Evolutionary conservation across 768 basidiomycete genomes (phyloP), one percentile per base, ranked within the genome.

Genomic region (Suillus fuscotomentosus): DNA sequence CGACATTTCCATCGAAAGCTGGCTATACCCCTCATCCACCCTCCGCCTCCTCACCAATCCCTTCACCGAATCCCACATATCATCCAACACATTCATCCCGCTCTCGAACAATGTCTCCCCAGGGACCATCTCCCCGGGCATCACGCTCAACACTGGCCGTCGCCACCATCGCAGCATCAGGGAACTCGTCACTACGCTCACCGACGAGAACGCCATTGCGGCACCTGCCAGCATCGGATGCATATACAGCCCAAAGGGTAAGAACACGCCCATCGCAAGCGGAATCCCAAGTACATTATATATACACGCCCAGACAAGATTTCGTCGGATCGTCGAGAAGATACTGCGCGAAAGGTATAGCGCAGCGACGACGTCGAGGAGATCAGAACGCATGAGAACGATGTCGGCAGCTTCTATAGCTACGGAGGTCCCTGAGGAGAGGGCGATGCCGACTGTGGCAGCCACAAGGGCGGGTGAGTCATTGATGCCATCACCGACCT

Each of bases 401-500:
- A 99, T 90, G 77, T 99, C 97, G 15, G 97, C 97, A 0, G 97
- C 97, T 80, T 99, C 97, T 60, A 99, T 91, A 11, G 97, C 97
- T 51, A 99, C 94, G 6, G 95, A 97, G 20, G 97, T 96, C 39
- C 97, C 97, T 3, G 95, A 92, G 13, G 94, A 96, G 6, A 99
- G 86, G 1, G 97, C 97, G 65, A 99, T 96, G 48, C 97, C 97
- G 27, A 99, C 93, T 1, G 95, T 94, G 1, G 97, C 94, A 5
- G 94, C 95, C 17, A 95, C 96, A 2, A 99, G 88, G 14, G 97
- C 97, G 2, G 96, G 97, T 3, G 97, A 98, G 74, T 99, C 97
- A 75, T 99, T 99, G 80, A 99, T 97, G 41, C 97, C 97, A 76
- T 99, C 97, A 27, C 97, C 97, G 47, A 99, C 95, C 95, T 96